Evolutionary conservation across 2,329 filamentous ascomycete genomes (phyloP).

Genomic region (Raffaelea deltoideospora): DNA sequence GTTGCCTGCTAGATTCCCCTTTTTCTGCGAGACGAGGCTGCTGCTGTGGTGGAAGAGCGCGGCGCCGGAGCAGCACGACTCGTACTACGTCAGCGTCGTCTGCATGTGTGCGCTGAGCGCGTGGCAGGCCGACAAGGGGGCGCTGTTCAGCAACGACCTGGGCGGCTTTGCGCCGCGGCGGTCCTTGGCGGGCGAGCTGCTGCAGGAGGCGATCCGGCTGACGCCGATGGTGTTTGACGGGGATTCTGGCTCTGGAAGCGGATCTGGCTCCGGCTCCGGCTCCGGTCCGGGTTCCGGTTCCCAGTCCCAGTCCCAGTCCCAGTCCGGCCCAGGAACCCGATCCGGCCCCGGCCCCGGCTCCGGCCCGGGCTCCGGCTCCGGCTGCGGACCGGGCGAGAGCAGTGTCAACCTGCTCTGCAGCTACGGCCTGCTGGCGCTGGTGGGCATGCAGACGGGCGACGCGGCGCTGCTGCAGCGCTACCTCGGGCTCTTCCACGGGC

Average conservation of each 20-base stretch:
- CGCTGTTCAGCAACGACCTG: not conserved
- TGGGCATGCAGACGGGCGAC: constrained; percentile 4
- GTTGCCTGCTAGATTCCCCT: not conserved
- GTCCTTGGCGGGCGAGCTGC: not conserved
- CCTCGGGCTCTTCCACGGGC: constrained; percentile 10
- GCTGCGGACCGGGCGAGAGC: constrained; percentile 3
- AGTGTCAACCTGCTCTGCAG: too few species aligned
- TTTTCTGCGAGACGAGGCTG: constrained; percentile 1
- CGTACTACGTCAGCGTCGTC: constrained; percentile 1
- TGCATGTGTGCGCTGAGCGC: constrained; percentile 1
- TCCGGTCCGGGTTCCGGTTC: too few species aligned
- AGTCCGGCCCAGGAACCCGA: not conserved
- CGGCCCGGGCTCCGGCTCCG: not conserved
- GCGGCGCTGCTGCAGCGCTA: constrained; percentile 6
- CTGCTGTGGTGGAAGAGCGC: constrained; percentile 1
- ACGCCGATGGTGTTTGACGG: too few species aligned
- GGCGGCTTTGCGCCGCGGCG: too few species aligned
- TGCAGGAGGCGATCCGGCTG: not conserved
- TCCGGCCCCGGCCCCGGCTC: not conserved
- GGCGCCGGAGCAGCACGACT: not conserved
- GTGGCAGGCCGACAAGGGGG: constrained; percentile 1
- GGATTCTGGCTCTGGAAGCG: too few species aligned
- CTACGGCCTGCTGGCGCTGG: constrained; percentile 4
- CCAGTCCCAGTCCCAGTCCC: too few species aligned
- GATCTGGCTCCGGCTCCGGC: too few species aligned